phyloP scores from a whole-genome alignment of 2,329 filamentous ascomycete species.

The Metarhizium sp. region DNA sequence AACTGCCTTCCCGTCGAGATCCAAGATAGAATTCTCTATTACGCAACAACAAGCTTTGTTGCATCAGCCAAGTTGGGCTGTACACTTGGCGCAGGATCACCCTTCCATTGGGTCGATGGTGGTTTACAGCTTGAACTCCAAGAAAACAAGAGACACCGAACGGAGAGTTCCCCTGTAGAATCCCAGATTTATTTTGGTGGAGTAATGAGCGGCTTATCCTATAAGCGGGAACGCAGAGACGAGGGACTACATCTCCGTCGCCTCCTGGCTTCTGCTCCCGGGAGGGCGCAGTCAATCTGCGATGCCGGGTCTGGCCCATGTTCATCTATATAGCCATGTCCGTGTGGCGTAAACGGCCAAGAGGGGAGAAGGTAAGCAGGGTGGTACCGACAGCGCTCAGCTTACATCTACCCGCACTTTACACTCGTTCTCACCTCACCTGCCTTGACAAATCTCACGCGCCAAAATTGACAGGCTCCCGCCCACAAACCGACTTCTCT shows the following conservation, averaged over 20 bases:
- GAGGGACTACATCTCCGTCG: background rate
- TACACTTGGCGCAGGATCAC: slow-evolving; percentile 6
- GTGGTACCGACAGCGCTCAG: too few relatives aligned
- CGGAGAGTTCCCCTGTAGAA: slow-evolving; percentile 8
- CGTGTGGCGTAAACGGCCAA: too few relatives aligned
- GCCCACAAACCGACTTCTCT: too few relatives aligned
- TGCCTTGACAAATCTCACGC: too few relatives aligned
- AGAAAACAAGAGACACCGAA: slow-evolving; percentile 7
- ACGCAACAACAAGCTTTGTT: slow-evolving; percentile 4
- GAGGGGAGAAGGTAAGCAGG: too few relatives aligned
- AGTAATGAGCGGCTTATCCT: slow-evolving; percentile 2
- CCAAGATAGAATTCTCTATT: slow-evolving; percentile 9
- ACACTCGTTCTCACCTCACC: too few relatives aligned
- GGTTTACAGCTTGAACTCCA: slow-evolving; percentile 8
- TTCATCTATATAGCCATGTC: too few relatives aligned
- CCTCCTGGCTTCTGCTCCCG: background rate
- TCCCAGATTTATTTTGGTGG: slow-evolving; percentile 8
- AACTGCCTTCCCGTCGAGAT: slow-evolving; percentile 11
- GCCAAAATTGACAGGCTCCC: too few relatives aligned
- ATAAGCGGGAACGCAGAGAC: background rate
- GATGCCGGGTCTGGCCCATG: too few relatives aligned
- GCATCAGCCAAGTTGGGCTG: slow-evolving; percentile 8
- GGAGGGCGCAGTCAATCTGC: background rate
- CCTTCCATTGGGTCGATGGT: slow-evolving; percentile 7
- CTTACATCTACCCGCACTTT: too few relatives aligned